Evolutionary conservation across 2,329 filamentous ascomycete genomes (phyloP).

Genomic region (Talaromyces albobiverticillius): DNA sequence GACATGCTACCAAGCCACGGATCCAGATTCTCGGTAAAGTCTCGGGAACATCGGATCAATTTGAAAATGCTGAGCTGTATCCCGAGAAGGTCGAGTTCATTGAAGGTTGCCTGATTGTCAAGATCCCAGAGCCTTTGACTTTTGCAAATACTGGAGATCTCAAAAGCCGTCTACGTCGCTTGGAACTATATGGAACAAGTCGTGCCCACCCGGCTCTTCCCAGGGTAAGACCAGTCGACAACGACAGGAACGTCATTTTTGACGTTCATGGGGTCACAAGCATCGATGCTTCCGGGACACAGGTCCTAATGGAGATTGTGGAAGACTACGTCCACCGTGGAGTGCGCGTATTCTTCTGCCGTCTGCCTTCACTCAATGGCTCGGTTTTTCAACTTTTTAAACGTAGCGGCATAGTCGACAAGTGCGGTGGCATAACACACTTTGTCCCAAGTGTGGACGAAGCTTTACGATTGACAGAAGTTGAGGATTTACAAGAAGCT

Average conservation of each 20-base stretch:
- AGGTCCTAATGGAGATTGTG: conserved; percentile 89
- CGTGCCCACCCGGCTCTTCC: conserved; percentile 84
- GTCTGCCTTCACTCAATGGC: conserved; percentile 49
- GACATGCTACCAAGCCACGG: conserved; percentile 83
- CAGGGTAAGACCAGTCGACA: conserved; percentile 69
- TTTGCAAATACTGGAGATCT: conserved; percentile 96
- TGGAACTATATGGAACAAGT: conserved; percentile 88
- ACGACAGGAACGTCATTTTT: conserved; percentile 91
- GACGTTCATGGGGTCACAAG: conserved; percentile 97
- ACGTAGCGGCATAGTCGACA: conserved; percentile 77
- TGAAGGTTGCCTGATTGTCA: conserved; percentile 90
- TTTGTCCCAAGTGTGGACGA: conserved; percentile 84
- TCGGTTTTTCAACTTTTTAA: conserved; percentile 71
- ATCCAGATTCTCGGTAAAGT: conserved; percentile 95
- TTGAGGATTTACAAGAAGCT: conserved; percentile 49
- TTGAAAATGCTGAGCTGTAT: conserved; percentile 78
- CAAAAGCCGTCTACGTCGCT: conserved; percentile 73
- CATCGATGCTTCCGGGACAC: conserved; percentile 87
- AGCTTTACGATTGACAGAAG: conserved; percentile 76
- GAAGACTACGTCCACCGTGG: conserved; percentile 71
- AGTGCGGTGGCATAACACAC: conserved; percentile 71
- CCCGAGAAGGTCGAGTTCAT: conserved; percentile 78
- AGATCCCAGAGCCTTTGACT: conserved; percentile 93
- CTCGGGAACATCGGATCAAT: conserved; percentile 70
- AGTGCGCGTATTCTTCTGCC: conserved; percentile 58